Evolutionary conservation across 805 yeast species (phyloP).

Genomic region (Kazachstania kunashirensis): DNA sequence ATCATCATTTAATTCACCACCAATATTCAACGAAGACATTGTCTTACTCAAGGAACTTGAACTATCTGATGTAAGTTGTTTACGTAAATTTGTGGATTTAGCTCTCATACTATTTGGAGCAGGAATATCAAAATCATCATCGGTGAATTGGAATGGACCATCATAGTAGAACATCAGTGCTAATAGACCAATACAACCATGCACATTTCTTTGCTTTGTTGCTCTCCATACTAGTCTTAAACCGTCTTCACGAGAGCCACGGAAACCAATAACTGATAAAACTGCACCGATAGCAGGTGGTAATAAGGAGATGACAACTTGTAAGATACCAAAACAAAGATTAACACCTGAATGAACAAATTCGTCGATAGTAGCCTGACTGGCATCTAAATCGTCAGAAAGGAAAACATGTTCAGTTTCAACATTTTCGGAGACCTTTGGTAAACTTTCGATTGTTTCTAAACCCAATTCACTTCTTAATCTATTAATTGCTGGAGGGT

Average conservation of each 20-base stretch:
- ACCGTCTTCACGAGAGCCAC: slow-evolving; percentile 79
- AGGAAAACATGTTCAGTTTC: slow-evolving; percentile 8
- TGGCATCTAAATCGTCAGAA: slow-evolving; percentile 24
- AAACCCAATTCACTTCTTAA: slow-evolving; percentile 39
- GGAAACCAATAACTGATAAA: slow-evolving; percentile 82
- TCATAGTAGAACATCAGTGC: slow-evolving; percentile 82
- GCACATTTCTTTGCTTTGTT: slow-evolving; percentile 73
- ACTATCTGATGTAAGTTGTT: neutral
- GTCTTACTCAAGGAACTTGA: slow-evolving; percentile 1
- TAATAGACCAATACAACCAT: slow-evolving; percentile 81
- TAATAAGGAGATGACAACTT: slow-evolving; percentile 77
- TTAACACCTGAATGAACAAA: slow-evolving; percentile 86
- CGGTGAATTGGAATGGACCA: slow-evolving; percentile 92
- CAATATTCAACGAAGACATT: slow-evolving; percentile 1
- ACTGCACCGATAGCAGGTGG: slow-evolving; percentile 91
- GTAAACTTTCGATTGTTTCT: slow-evolving; percentile 10
- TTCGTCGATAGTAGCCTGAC: slow-evolving; percentile 62
- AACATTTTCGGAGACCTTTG: neutral
- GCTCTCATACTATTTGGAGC: slow-evolving; percentile 28
- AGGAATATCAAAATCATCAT: slow-evolving; percentile 61
- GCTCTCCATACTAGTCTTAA: slow-evolving; percentile 82
- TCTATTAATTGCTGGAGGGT: slow-evolving; percentile 39
- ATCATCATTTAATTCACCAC: slow-evolving; percentile 32
- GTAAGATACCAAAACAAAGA: slow-evolving; percentile 84
- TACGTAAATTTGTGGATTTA: slow-evolving; percentile 9